Conservation (phyloP, 768 basidiomycete species). For the Pulveroboletus frians region DNA sequence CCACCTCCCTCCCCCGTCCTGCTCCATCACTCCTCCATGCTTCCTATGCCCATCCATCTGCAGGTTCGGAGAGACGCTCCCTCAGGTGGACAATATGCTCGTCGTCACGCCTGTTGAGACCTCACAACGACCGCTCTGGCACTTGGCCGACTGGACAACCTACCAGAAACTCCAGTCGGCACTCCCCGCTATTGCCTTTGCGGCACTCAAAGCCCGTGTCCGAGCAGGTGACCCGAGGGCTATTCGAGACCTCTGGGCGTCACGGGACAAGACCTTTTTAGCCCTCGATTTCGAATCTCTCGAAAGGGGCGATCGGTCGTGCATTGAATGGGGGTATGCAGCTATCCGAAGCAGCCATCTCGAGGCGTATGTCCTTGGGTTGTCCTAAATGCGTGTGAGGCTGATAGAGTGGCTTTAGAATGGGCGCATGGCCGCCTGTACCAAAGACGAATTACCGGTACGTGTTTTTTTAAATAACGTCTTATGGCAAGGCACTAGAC, state of each 20-base stretch:
- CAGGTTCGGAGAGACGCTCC: conserved; percentile 71
- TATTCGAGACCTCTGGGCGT: conserved; percentile 63
- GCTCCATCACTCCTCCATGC: background rate
- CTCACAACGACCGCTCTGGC: conserved; percentile 60
- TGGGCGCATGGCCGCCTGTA: conserved; percentile 70
- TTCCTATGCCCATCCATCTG: background rate
- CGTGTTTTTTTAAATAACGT: conserved; percentile 11
- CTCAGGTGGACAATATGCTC: conserved; percentile 68
- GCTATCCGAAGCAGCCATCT: conserved; percentile 70
- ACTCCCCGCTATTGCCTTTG: conserved; percentile 61
- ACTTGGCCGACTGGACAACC: conserved; percentile 57
- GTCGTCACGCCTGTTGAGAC: conserved; percentile 66
- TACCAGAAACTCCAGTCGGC: conserved; percentile 70
- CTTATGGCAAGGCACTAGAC: background rate
- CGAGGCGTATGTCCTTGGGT: conserved; percentile 47
- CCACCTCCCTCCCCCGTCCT: background rate
- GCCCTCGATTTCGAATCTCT: conserved; percentile 72
- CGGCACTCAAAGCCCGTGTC: conserved; percentile 61
- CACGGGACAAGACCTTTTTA: conserved; percentile 67
- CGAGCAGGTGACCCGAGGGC: conserved; percentile 61
- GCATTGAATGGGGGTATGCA: conserved; percentile 80
- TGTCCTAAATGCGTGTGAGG: background rate
- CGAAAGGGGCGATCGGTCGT: conserved; percentile 63
- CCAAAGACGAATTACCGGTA: conserved; percentile 77
- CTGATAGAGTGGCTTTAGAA: conserved; percentile 33